Percentiles rank a stretch among this genome's conserved stretches.
Conservation (phyloP, 495 filamentous ascomycete genomes). For the Penicillium daleae region DNA sequence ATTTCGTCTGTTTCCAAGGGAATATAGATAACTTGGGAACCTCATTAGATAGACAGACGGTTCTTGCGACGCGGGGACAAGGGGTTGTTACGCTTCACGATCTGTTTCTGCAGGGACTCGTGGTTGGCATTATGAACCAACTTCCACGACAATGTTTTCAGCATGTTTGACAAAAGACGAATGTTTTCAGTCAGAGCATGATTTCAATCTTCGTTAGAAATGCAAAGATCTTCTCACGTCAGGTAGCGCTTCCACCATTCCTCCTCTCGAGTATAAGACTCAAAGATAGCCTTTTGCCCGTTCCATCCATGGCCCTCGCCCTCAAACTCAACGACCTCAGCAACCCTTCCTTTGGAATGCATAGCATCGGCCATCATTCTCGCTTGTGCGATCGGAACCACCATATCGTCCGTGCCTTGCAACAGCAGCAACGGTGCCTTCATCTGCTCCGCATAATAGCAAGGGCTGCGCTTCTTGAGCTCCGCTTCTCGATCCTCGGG, state of each 20-base stretch:
- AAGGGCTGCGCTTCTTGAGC: constrained; percentile 45
- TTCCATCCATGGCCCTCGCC: constrained; percentile 53
- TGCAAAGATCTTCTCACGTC: constrained; percentile 11
- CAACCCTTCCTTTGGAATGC: constrained; percentile 39
- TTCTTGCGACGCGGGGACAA: too few species aligned
- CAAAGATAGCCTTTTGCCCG: constrained; percentile 27
- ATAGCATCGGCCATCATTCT: constrained; percentile 45
- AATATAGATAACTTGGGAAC: too few species aligned
- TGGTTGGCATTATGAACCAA: too few species aligned
- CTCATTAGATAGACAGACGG: too few species aligned
- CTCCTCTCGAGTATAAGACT: constrained; percentile 30
- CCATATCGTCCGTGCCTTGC: constrained; percentile 50
- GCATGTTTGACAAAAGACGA: too few species aligned
- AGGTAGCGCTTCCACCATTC: constrained; percentile 35
- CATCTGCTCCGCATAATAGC: constrained; percentile 49
- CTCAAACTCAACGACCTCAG: constrained; percentile 47
- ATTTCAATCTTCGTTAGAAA: background rate
- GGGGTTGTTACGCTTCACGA: too few species aligned
- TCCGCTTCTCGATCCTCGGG: constrained; percentile 41
- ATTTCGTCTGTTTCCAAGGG: too few species aligned
- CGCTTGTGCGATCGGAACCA: constrained; percentile 54
- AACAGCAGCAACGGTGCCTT: constrained; percentile 49
- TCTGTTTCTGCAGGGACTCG: too few species aligned
- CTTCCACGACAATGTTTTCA: too few species aligned
- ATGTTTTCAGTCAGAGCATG: background rate